Percentiles rank a stretch among this genome's conserved stretches.
These are phyloP conservation scores for Phytophthora pseudosyringae DNA, from an alignment of 352 stramenopile genomes.

Conservation along the genomic window DNA sequence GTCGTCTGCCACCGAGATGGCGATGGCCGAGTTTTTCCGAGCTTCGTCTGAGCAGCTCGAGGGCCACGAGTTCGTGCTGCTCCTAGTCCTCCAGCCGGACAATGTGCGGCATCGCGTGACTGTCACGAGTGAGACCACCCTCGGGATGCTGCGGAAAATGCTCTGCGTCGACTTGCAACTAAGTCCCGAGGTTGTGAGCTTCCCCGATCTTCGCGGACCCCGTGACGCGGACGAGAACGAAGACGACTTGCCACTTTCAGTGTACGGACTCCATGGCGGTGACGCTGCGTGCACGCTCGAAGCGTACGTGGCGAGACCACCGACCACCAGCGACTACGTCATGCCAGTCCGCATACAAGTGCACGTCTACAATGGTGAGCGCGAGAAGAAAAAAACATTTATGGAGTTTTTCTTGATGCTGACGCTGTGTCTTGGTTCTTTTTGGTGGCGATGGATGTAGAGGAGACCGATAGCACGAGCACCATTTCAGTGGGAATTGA, in stretches of 20 bases:
- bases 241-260: conserved; percentile 44
- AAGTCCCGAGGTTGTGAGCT: conserved; percentile 60
- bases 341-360: conserved; percentile 90
- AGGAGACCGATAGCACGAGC: conserved; percentile 50
- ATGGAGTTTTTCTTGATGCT: neutral
- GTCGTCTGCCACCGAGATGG: conserved; percentile 22
- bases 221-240: conserved; percentile 34
- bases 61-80: conserved; percentile 53
- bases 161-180: conserved; percentile 71
- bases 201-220: conserved; percentile 58
- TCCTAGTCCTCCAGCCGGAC: conserved; percentile 79
- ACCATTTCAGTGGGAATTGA: conserved; percentile 76
- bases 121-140: conserved; percentile 54
- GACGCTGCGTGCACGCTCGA: conserved; percentile 52
- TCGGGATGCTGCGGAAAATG: conserved; percentile 57
- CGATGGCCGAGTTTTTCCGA: conserved; percentile 44
- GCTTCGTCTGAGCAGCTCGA: conserved; percentile 28
- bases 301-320: conserved; percentile 51
- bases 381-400: neutral
- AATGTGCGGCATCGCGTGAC: conserved; percentile 75
- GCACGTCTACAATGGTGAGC: conserved; percentile 63
- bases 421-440: neutral
- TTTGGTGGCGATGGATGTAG: conserved; percentile 12
- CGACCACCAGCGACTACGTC: conserved; percentile 66
- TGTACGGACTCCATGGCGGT: conserved; percentile 41